A percentile compares a stretch with the other conserved stretches of the same genome.
Evolutionary conservation across 148 eudicot genomes (phyloP).

Genomic region (Chenopodium quinoa): DNA sequence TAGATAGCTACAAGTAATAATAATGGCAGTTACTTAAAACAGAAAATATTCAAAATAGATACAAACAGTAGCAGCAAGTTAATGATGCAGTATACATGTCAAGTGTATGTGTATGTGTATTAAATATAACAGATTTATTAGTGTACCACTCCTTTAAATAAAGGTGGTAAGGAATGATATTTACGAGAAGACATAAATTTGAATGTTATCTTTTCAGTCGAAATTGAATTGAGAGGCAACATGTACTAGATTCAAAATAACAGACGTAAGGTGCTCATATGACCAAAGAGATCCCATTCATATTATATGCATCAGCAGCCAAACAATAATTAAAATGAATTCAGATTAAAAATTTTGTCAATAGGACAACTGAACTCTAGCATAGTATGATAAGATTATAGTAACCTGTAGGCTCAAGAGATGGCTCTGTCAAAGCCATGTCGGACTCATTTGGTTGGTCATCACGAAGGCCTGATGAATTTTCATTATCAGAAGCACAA

Average conservation of each 20-base stretch:
- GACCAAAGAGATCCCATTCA: neutral
- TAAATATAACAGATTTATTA: neutral
- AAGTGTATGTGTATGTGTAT: neutral
- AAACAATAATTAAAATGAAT: neutral
- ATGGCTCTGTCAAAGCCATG: conserved; percentile 39
- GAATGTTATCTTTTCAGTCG: neutral
- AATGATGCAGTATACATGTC: neutral
- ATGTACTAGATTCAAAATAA: too few species aligned
- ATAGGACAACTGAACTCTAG: neutral
- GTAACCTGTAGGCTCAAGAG: conserved; percentile 57
- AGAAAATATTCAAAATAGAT: neutral
- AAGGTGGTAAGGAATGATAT: neutral
- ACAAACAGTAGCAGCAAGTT: neutral
- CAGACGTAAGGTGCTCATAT: neutral
- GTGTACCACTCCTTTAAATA: neutral
- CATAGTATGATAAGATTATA: conserved; percentile 36
- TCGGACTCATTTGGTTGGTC: conserved; percentile 23
- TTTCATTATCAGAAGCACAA: conserved; percentile 28
- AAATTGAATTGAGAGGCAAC: neutral
- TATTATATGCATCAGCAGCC: neutral
- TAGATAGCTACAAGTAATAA: neutral
- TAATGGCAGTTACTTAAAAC: neutral
- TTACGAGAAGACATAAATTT: neutral
- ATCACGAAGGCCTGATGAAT: conserved; percentile 33
- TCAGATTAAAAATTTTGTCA: neutral